phyloP scores from a whole-genome alignment of 177 flowering plant genomes.

The Vitis hybrid region DNA sequence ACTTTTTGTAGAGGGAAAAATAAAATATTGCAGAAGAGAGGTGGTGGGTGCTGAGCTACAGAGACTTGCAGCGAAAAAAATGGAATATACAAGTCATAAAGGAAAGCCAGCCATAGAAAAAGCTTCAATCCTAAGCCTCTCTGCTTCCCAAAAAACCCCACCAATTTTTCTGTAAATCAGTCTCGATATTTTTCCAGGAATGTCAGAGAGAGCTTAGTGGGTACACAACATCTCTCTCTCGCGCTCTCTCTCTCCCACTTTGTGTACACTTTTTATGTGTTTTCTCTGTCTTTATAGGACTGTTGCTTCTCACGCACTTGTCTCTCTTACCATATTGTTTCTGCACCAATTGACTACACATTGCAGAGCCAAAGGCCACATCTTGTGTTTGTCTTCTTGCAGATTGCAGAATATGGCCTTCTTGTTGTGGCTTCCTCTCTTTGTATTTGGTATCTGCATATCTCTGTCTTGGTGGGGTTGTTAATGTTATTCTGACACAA shows the following conservation, averaged over 20 bases:
- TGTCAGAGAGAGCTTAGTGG: constrained; percentile 35
- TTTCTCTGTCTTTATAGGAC: constrained; percentile 13
- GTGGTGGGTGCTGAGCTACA: constrained; percentile 4
- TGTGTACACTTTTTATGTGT: constrained; percentile 15
- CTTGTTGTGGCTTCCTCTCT: constrained; percentile 9
- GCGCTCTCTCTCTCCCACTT: constrained; percentile 16
- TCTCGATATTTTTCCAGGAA: constrained; percentile 19
- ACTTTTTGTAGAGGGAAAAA: not conserved
- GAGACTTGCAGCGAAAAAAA: constrained; percentile 21
- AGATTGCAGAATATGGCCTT: constrained; percentile 32
- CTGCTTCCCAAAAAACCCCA: constrained; percentile 2
- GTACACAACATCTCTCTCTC: constrained; percentile 16
- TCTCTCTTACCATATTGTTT: constrained; percentile 13
- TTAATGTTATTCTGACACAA: constrained; percentile 3
- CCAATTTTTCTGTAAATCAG: constrained; percentile 3
- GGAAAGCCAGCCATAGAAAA: constrained; percentile 15
- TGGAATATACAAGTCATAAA: constrained; percentile 7
- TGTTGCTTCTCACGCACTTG: too few species aligned
- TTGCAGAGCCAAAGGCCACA: constrained; percentile 28
- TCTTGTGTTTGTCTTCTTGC: constrained; percentile 48
- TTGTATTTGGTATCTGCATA: constrained; percentile 6
- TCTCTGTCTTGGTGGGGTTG: constrained; percentile 13
- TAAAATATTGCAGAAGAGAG: not conserved
- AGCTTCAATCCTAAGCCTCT: constrained; percentile 26
- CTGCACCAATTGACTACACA: constrained; percentile 20